Evolutionary conservation across 176 grass and related monocot species (phyloP).

Genomic region (Bolboschoenus planiculmis): DNA sequence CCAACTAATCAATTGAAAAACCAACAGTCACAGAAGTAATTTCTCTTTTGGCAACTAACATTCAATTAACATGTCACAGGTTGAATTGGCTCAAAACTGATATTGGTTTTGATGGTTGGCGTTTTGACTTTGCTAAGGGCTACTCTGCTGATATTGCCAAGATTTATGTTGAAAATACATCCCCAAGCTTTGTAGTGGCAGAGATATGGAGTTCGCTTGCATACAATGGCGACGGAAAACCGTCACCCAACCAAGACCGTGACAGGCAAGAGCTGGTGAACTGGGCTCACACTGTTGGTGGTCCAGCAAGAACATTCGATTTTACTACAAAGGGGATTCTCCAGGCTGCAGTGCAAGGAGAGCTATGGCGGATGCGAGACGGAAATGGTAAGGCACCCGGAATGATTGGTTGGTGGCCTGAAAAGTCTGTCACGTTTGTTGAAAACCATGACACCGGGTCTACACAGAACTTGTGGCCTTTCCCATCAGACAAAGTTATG

Average conservation of each 20-base stretch:
- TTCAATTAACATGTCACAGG: constrained; percentile 5
- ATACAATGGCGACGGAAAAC: constrained; percentile 57
- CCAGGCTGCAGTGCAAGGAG: constrained; percentile 57
- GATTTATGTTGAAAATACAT: constrained; percentile 47
- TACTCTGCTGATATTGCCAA: constrained; percentile 55
- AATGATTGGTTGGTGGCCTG: constrained; percentile 72
- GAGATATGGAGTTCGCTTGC: constrained; percentile 72
- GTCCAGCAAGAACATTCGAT: constrained; percentile 56
- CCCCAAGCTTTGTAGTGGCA: constrained; percentile 47
- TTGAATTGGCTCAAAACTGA: constrained; percentile 79
- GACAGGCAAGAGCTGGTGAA: constrained; percentile 57
- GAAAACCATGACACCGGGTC: constrained; percentile 92
- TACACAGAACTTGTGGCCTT: constrained; percentile 52
- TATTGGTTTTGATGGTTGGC: constrained; percentile 71
- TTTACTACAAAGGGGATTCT: constrained; percentile 87
- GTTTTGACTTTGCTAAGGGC: constrained; percentile 69
- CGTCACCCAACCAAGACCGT: constrained; percentile 46
- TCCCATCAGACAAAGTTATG: constrained; percentile 69
- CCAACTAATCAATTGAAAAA: background rate
- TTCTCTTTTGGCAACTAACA: background rate
- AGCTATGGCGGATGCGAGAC: constrained; percentile 69
- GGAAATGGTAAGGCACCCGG: constrained; percentile 52
- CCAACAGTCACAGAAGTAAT: background rate
- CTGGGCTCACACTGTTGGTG: constrained; percentile 52
- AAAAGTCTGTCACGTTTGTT: constrained; percentile 73